Evolutionary conservation across 257 asterid species (phyloP).

Genomic region (Leonotis leonurus): DNA sequence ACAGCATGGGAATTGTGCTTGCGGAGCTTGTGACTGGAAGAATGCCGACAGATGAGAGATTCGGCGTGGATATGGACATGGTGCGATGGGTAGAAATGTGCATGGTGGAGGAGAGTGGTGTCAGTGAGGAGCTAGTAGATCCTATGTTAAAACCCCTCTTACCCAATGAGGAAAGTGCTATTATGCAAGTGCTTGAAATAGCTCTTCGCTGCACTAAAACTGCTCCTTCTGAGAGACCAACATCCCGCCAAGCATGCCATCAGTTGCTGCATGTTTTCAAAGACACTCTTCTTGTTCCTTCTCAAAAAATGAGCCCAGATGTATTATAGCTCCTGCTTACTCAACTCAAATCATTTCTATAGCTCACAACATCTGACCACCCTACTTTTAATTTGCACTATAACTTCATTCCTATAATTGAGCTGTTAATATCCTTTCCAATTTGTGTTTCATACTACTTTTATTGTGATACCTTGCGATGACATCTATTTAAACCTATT

Average conservation of each 20-base stretch:
- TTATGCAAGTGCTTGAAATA: slow-evolving; percentile 63
- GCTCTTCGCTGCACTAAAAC: slow-evolving; percentile 85
- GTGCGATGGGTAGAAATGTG: slow-evolving; percentile 78
- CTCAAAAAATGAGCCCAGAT: slow-evolving; percentile 46
- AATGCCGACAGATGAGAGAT: slow-evolving; percentile 76
- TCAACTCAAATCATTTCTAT: neutral
- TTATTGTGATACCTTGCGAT: no score
- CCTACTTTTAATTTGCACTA: neutral
- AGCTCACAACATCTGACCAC: neutral
- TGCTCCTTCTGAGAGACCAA: slow-evolving; percentile 77
- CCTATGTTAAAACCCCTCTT: slow-evolving; percentile 55
- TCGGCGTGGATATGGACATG: slow-evolving; percentile 66
- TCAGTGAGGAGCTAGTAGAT: slow-evolving; percentile 52
- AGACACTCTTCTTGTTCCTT: slow-evolving; percentile 39
- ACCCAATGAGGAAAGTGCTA: slow-evolving; percentile 49
- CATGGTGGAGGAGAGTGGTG: slow-evolving; percentile 40
- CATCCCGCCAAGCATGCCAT: slow-evolving; percentile 63
- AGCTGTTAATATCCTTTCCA: no score
- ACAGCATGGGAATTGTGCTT: slow-evolving; percentile 95
- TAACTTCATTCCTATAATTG: neutral
- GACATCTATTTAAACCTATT: no score
- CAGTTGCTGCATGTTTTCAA: slow-evolving; percentile 44
- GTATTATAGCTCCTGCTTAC: neutral
- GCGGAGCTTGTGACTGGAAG: slow-evolving; percentile 88
- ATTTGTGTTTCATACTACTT: no score